Evolutionary conservation across 2,329 filamentous ascomycete species (phyloP), one percentile per base, ranked within the genome.

Genomic region (Paracamarosporium sp.): DNA sequence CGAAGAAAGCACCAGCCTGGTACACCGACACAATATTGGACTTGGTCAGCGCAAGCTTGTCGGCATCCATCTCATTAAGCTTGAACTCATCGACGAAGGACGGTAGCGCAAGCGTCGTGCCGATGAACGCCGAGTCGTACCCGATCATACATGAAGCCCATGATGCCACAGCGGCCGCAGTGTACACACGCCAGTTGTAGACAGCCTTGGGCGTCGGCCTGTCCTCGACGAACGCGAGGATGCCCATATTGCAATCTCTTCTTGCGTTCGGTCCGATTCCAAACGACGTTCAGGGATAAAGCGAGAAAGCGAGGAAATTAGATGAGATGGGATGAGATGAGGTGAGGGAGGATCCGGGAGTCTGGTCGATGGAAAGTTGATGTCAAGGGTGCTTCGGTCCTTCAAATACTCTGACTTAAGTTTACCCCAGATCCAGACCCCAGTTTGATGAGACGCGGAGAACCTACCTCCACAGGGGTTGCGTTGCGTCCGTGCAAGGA

Each of bases 1-100:
- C 91, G 66, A 94, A 93, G 79, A 95, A 93, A 58, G 90, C 90
- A 57, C 91, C 91, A 9, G 91, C 91, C 76, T 94, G 91, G 78
- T 92, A 93, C 53, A 90, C 85, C 25, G 89, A 92, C 50, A 93
- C 90, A 60, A 93, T 92, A 74, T 93, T 94, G 67, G 88, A 81
- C 68, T 87, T 88, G 46, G 90, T 79, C 4, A 90, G 76, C 28
- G 87, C 83, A 25, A 87, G 78, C n/a, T 84, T 70, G 3, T 67
- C 54, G 0, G 72, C 53, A 4, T 71, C 75, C 77, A 88, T 84
- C 2, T 76, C 68, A 2, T 74, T 78, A 66, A 93, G 88, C 13
- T 80, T 67, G 73, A 94, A 94, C 71, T 93, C 91, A 1, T 80
- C 68, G 43, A 80, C 81, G 76, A 93, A 93, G 0, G 90, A 90